A percentile compares a stretch with the other conserved stretches of the same genome.
These are phyloP conservation scores for Zelonia costaricensis DNA, from an alignment of 208 protist species.

Conservation along the genomic window DNA sequence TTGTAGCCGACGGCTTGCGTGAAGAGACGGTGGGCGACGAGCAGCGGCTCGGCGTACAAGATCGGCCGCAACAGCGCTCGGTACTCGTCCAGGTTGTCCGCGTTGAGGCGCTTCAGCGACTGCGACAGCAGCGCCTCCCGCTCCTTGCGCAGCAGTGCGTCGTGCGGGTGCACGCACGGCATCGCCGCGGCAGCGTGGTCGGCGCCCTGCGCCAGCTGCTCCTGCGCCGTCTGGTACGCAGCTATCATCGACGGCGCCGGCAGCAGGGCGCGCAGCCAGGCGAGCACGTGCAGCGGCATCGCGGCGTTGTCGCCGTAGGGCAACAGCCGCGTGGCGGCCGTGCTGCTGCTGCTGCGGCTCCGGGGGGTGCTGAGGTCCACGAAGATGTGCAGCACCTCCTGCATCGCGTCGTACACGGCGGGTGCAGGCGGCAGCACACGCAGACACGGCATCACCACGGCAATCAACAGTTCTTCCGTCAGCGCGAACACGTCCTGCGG, in stretches of 20 bases:
- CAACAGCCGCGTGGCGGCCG: background rate
- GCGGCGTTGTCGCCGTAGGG: constrained; percentile 22
- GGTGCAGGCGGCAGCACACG: constrained; percentile 67
- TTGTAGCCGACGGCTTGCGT: constrained; percentile 73
- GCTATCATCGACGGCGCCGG: constrained; percentile 7
- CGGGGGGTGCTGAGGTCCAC: constrained; percentile 4
- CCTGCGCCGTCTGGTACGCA: constrained; percentile 13
- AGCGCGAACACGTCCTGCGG: constrained; percentile 28
- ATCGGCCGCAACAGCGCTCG: constrained; percentile 45
- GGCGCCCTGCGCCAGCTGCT: constrained; percentile 10
- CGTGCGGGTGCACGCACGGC: constrained; percentile 40
- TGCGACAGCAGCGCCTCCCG: constrained; percentile 64
- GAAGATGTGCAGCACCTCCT: constrained; percentile 32
- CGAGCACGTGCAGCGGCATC: constrained; percentile 19
- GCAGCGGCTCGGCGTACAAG: constrained; percentile 70
- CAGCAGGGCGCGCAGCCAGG: constrained; percentile 18
- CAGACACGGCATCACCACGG: constrained; percentile 72
- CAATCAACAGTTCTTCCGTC: constrained; percentile 50
- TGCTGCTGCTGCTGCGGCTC: background rate
- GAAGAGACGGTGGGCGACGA: constrained; percentile 68
- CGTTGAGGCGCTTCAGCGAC: constrained; percentile 69
- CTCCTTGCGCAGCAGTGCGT: constrained; percentile 58
- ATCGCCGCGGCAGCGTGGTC: background rate
- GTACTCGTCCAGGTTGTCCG: constrained; percentile 60
- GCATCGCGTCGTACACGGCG: constrained; percentile 57